Evolutionary conservation across 306 rosid species (phyloP).

Genomic region (Canavalia gladiata): DNA sequence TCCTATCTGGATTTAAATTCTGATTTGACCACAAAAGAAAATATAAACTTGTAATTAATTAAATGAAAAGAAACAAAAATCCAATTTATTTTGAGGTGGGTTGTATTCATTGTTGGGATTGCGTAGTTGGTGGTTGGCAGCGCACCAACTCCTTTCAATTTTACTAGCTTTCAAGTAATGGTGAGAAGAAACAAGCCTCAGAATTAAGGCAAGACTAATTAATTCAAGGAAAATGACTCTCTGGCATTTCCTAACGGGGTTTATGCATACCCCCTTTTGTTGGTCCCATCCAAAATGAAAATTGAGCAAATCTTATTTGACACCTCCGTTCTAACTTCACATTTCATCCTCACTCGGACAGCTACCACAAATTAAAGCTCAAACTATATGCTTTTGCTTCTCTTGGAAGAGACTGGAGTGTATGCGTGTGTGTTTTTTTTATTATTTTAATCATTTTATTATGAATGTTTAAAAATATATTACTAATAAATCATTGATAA

Average conservation of each 20-base stretch:
- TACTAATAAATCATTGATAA: too few relatives aligned
- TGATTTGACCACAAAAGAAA: background rate
- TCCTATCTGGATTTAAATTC: background rate
- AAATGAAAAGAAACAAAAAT: too few relatives aligned
- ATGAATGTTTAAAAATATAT: too few relatives aligned
- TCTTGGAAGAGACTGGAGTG: background rate
- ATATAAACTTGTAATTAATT: background rate
- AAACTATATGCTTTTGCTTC: background rate
- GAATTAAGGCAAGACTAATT: slow-evolving; percentile 39
- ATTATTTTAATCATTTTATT: too few relatives aligned
- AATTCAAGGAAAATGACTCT: slow-evolving; percentile 48
- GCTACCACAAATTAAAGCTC: slow-evolving; percentile 24
- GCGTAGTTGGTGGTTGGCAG: slow-evolving; percentile 47
- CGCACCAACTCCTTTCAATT: slow-evolving; percentile 46
- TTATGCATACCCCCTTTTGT: background rate
- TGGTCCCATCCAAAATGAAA: slow-evolving; percentile 8
- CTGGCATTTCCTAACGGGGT: slow-evolving; percentile 18
- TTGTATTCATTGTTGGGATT: slow-evolving; percentile 38
- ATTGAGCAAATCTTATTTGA: slow-evolving; percentile 7
- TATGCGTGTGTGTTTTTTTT: too few relatives aligned
- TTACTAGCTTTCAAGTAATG: slow-evolving; percentile 35
- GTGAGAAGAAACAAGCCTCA: slow-evolving; percentile 11
- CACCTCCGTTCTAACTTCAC: background rate
- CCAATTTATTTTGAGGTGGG: slow-evolving; percentile 6
- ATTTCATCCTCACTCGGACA: slow-evolving; percentile 8